phyloP scores from a whole-genome alignment of 2,329 filamentous ascomycete genomes.

The Epichloe sibirici region DNA sequence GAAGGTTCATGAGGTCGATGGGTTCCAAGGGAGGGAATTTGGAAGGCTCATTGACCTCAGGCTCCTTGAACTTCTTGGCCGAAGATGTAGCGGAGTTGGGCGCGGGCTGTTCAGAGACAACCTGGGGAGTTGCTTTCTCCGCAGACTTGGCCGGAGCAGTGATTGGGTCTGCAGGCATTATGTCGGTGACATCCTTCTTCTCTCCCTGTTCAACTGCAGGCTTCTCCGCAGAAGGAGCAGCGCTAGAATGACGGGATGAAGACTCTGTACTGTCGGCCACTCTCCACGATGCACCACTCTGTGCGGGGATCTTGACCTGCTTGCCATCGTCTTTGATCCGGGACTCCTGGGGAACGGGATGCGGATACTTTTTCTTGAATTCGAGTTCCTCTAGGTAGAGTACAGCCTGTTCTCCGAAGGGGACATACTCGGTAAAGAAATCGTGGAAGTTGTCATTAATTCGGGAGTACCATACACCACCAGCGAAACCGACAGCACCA shows the following conservation, averaged over 20 bases:
- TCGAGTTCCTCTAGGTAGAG: conserved; percentile 92
- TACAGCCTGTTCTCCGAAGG: conserved; percentile 87
- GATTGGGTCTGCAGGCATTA: conserved; percentile 11
- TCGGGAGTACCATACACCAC: conserved; percentile 84
- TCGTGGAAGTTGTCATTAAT: conserved; percentile 97
- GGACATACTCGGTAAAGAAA: conserved; percentile 95
- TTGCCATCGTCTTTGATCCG: conserved; percentile 44
- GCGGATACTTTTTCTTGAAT: conserved; percentile 73
- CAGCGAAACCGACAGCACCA: conserved; percentile 66
- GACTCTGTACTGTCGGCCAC: conserved; percentile 50
- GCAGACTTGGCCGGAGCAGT: conserved; percentile 16
- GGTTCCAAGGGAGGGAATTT: conserved; percentile 50
- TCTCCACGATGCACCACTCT: conserved; percentile 75
- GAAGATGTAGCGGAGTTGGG: conserved; percentile 15
- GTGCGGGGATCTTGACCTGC: conserved; percentile 70
- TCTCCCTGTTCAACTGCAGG: conserved; percentile 12
- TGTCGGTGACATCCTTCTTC: conserved; percentile 22
- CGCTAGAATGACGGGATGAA: conserved; percentile 50
- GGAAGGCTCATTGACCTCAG: conserved; percentile 55
- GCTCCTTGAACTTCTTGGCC: conserved; percentile 33
- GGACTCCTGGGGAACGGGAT: conserved; percentile 32
- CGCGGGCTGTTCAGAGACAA: conserved; percentile 6
- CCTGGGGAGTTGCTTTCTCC: conserved; percentile 19
- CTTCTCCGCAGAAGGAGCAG: conserved; percentile 25
- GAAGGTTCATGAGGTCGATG: conserved; percentile 67